Conservation (phyloP, 2,329 filamentous ascomycete genomes). For the Keithomyces neogunnii region DNA sequence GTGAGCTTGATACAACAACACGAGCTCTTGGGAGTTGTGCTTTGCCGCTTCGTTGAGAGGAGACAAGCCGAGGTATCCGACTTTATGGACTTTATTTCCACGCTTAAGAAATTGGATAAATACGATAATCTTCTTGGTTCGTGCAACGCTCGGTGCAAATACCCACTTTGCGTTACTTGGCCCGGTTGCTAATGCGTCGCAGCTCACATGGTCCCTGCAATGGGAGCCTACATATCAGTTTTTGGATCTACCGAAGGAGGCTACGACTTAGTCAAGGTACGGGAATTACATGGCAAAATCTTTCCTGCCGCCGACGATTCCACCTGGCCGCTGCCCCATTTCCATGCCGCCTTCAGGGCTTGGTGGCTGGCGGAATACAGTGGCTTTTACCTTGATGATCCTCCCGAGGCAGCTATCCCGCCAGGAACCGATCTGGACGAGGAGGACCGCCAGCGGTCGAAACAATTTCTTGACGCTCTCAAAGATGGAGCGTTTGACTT, state of each 20-base stretch:
- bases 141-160: slow-evolving; percentile 8
- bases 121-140: slow-evolving; percentile 59
- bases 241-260: slow-evolving; percentile 72
- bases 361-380: slow-evolving; percentile 95
- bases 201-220: slow-evolving; percentile 75
- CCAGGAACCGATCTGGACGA: slow-evolving; percentile 54
- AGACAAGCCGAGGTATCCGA: slow-evolving; percentile 63
- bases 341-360: slow-evolving; percentile 69
- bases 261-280: slow-evolving; percentile 58
- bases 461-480: slow-evolving; percentile 65
- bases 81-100: slow-evolving; percentile 62
- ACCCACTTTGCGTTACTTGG: slow-evolving; percentile 4
- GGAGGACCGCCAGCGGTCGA: slow-evolving; percentile 64
- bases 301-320: slow-evolving; percentile 58
- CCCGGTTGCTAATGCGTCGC: neutral
- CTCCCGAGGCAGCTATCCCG: slow-evolving; percentile 45
- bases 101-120: slow-evolving; percentile 62
- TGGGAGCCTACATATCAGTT: slow-evolving; percentile 67
- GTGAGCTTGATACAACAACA: slow-evolving; percentile 81
- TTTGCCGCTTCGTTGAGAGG: slow-evolving; percentile 70
- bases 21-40: slow-evolving; percentile 74
- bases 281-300: slow-evolving; percentile 60
- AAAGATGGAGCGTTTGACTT: slow-evolving; percentile 92
- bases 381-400: slow-evolving; percentile 74
- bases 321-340: slow-evolving; percentile 62